Base-by-base conservation (phyloP, 805 yeast genomes). In the Kuraishia floccosa region DNA sequence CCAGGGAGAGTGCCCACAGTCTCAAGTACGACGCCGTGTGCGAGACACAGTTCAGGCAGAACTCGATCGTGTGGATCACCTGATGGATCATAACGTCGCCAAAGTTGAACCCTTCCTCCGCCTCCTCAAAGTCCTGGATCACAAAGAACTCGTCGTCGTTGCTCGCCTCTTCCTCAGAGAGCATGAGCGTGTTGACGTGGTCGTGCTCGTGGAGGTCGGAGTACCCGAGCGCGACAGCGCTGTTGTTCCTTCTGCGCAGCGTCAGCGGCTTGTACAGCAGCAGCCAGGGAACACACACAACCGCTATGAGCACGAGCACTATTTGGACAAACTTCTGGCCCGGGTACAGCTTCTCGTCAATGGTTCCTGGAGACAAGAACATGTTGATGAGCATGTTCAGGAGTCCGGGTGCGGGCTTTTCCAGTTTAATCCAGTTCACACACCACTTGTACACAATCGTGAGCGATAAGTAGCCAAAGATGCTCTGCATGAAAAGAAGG, bases 81-180 rank as follows among this genome's bases (percentile, higher is more conserved):
- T 89, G 98, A 56, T 89, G 96, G 44, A 89, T 89, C 78, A 89
- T 80, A 21, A 91, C 73, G 47, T 89, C 98, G 28, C 96, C 96
- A 51, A 89, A 83, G 38, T 77, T 70, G 46, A 76, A 78, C 27
- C 59, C 76, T 24, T 60, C 72, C 25, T 60, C 72, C 34, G 60
- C 64, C 35, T 68, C 69, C 13, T 68, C 80, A 23, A 62, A 75
- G 26, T 66, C 72, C 27, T 62, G 74, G 17, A 56, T 31, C 8
- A 50, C 39, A n/a, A 54, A 40, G 17, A 54, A 39, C 27, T 58
- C 61, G 27, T 52, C 47, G 12, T 47, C 56, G 9, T 48, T 44
- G 14, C 49, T 47, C 5, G 39, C 32, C 5, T 35, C 35, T 44
- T 47, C 33, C 42, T 52, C 35, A 8, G 35, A 24, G 6, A 24